phyloP scores from a whole-genome alignment of 805 yeast species.

The Myxozyma sirexii region DNA sequence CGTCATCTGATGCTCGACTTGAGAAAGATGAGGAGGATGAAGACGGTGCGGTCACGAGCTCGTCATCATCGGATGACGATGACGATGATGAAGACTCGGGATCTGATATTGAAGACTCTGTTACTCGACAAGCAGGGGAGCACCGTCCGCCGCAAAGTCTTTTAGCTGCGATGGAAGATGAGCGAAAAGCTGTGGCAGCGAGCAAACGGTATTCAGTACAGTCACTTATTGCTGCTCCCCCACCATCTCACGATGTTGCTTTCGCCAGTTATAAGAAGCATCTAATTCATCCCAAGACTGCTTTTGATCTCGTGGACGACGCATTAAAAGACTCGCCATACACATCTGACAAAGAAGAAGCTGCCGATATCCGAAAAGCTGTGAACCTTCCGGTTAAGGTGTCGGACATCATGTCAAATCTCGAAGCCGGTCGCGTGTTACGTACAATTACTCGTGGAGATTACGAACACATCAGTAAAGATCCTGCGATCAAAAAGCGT shows the following conservation, averaged over 20 bases:
- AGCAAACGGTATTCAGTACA: slow-evolving; percentile 33
- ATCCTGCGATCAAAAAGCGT: slow-evolving; percentile 43
- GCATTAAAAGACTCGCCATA: slow-evolving; percentile 52
- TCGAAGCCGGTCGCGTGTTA: slow-evolving; percentile 59
- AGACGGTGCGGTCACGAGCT: slow-evolving; percentile 36
- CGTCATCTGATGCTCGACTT: slow-evolving; percentile 28
- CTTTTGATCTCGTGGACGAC: slow-evolving; percentile 41
- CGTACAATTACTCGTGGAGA: slow-evolving; percentile 72
- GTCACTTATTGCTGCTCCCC: slow-evolving; percentile 36
- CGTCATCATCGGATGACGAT: slow-evolving; percentile 26
- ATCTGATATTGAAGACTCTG: slow-evolving; percentile 30
- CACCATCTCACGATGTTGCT: slow-evolving; percentile 48
- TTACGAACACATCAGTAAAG: slow-evolving; percentile 52
- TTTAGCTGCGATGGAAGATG: slow-evolving; percentile 40
- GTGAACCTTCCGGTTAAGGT: slow-evolving; percentile 54
- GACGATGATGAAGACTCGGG: slow-evolving; percentile 35
- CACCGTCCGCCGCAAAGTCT: slow-evolving; percentile 34
- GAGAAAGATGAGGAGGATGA: slow-evolving; percentile 35
- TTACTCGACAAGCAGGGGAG: neutral
- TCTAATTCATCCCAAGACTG: slow-evolving; percentile 61
- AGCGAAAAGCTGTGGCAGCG: slow-evolving; percentile 36
- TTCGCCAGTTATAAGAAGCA: slow-evolving; percentile 57
- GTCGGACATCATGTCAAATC: slow-evolving; percentile 59
- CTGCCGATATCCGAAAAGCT: slow-evolving; percentile 63
- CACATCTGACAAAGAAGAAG: slow-evolving; percentile 68